phyloP scores from a whole-genome alignment of 495 filamentous ascomycete genomes.

The Tirmania nivea region DNA sequence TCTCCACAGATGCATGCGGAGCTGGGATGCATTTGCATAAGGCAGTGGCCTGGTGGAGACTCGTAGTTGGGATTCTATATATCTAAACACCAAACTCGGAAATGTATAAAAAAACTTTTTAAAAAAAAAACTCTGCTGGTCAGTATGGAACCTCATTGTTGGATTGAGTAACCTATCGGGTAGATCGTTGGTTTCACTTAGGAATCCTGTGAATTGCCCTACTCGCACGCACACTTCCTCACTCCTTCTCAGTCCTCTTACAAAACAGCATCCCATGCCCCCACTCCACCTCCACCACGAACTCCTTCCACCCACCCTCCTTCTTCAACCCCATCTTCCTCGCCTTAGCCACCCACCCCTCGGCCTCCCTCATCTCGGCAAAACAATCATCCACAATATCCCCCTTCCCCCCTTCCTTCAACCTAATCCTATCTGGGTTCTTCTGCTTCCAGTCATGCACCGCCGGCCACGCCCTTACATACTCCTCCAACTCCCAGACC shows the following conservation, averaged over 20 bases:
- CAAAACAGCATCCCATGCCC: constrained; percentile 31
- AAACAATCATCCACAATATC: constrained; percentile 27
- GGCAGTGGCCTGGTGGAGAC: too few species aligned
- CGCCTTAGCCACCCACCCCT: constrained; percentile 27
- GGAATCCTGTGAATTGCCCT: not conserved
- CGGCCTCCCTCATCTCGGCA: constrained; percentile 26
- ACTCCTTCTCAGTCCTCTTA: not conserved
- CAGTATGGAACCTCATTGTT: too few species aligned
- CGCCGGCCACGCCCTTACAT: constrained; percentile 33
- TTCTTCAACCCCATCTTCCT: constrained; percentile 26
- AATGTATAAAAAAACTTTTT: too few species aligned
- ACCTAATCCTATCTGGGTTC: constrained; percentile 27
- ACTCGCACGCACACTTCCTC: not conserved
- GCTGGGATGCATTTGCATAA: too few species aligned
- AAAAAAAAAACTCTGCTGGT: too few species aligned
- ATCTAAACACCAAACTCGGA: too few species aligned
- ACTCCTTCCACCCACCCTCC: constrained; percentile 28
- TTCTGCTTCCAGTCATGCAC: constrained; percentile 33
- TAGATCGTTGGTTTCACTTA: too few species aligned
- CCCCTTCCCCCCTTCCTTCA: constrained; percentile 29
- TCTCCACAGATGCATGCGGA: too few species aligned
- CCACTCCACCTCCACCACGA: constrained; percentile 32
- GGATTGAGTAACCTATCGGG: too few species aligned
- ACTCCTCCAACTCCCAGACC: constrained; percentile 33
- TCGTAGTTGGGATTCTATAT: too few species aligned